A percentile compares a stretch with the other conserved stretches of the same genome.
Evolutionary conservation across 768 basidiomycete species (phyloP).

Genomic region (Leccinum uliginosum): DNA sequence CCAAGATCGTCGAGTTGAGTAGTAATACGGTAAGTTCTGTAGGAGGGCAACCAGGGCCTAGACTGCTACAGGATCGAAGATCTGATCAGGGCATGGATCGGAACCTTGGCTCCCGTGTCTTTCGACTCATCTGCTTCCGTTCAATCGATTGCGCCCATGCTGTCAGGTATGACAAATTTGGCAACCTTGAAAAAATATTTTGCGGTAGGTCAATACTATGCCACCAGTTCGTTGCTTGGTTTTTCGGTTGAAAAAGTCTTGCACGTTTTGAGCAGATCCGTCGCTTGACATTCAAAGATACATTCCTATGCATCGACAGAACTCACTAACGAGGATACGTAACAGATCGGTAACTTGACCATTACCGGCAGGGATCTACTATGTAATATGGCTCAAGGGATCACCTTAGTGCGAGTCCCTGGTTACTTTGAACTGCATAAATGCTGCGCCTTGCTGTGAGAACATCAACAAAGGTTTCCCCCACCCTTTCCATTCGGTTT

Average conservation of each 20-base stretch:
- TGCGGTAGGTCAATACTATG: neutral
- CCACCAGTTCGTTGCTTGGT: neutral
- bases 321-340: conserved; percentile 12
- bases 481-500: conserved; percentile 3
- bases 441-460: conserved; percentile 5
- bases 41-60: conserved; percentile 6
- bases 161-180: neutral
- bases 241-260: neutral
- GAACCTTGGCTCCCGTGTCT: neutral
- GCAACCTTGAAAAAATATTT: neutral
- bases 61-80: neutral
- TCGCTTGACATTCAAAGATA: neutral
- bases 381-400: conserved; percentile 6
- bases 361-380: conserved; percentile 8
- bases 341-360: conserved; percentile 10
- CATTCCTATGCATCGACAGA: neutral
- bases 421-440: conserved; percentile 25
- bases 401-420: conserved; percentile 12
- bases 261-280: neutral
- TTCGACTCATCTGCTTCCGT: conserved; percentile 13
- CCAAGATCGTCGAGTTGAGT: conserved; percentile 8
- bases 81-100: neutral
- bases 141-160: neutral
- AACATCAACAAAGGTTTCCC: conserved; percentile 2
- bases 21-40: conserved; percentile 1